A percentile compares a stretch with the other conserved stretches of the same genome.
Conservation (phyloP, 495 filamentous ascomycete species). For the Tetracladium setigerum region DNA sequence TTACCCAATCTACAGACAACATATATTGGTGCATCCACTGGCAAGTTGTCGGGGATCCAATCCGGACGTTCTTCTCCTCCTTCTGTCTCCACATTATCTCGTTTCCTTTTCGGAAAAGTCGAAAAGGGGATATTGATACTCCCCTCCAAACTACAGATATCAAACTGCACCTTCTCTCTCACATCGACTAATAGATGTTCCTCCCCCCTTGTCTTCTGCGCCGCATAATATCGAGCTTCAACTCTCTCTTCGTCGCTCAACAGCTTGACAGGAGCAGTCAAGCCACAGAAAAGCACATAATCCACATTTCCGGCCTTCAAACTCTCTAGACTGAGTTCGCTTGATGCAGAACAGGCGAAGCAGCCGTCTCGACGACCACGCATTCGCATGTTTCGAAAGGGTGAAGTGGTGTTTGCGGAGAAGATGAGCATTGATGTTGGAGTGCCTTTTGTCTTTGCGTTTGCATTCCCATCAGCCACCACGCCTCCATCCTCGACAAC, state of each 20-base stretch:
- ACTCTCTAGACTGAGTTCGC: constrained; percentile 52
- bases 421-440: constrained; percentile 53
- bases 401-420: constrained; percentile 56
- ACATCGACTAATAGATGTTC: constrained; percentile 69
- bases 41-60: constrained; percentile 36
- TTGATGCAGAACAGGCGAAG: constrained; percentile 60
- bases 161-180: constrained; percentile 74
- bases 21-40: constrained; percentile 45
- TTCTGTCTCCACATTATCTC: constrained; percentile 14
- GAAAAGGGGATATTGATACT: constrained; percentile 76
- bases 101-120: constrained; percentile 25
- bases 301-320: constrained; percentile 59
- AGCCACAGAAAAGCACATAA: constrained; percentile 75
- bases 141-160: constrained; percentile 64
- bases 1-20: constrained; percentile 83
- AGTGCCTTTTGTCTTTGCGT: constrained; percentile 9
- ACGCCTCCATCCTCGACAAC: neutral
- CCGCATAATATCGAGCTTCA: constrained; percentile 45
- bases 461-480: constrained; percentile 13
- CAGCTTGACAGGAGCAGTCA: constrained; percentile 36
- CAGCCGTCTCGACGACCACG: constrained; percentile 59
- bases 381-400: constrained; percentile 69
- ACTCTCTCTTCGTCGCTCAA: constrained; percentile 56
- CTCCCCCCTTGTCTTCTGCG: constrained; percentile 15
- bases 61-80: constrained; percentile 16